These are phyloP conservation scores for Trichopus zeylanicus DNA, from an alignment of 116 monocot genomes.

Conservation along the genomic window DNA sequence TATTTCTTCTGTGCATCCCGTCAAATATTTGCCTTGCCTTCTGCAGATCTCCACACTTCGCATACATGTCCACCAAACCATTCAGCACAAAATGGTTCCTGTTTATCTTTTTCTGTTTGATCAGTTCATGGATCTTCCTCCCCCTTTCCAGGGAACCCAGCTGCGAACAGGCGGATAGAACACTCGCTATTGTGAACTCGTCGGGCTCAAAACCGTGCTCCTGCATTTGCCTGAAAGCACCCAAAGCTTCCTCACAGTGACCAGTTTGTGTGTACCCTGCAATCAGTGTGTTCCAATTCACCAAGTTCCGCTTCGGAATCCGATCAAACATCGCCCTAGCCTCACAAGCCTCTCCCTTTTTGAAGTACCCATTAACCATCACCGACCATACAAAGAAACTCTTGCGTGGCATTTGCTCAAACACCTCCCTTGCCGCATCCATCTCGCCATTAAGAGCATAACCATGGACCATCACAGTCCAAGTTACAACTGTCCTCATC, in stretches of 20 bases:
- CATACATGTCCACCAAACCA: constrained; percentile 65
- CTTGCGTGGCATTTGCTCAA: constrained; percentile 37
- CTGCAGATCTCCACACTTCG: constrained; percentile 62
- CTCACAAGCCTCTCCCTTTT: constrained; percentile 27
- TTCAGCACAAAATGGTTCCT: constrained; percentile 38
- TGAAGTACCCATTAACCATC: constrained; percentile 62
- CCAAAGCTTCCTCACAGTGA: constrained; percentile 38
- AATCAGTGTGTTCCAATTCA: constrained; percentile 59
- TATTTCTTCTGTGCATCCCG: constrained; percentile 24
- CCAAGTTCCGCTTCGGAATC: constrained; percentile 43
- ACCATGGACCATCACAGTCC: constrained; percentile 54
- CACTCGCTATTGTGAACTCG: constrained; percentile 31
- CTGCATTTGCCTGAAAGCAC: constrained; percentile 36
- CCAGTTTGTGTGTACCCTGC: constrained; percentile 46
- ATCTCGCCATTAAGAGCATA: constrained; percentile 33
- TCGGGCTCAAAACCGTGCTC: constrained; percentile 31
- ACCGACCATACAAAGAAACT: constrained; percentile 57
- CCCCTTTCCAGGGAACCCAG: constrained; percentile 29
- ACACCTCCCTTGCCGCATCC: constrained; percentile 36
- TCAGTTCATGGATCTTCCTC: constrained; percentile 30
- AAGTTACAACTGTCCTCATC: constrained; percentile 49
- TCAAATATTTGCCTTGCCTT: constrained; percentile 32
- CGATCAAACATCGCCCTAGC: constrained; percentile 38
- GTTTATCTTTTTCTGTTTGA: constrained; percentile 20
- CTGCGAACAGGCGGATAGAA: constrained; percentile 54